Percentiles rank a stretch among this genome's conserved stretches.
Conservation (phyloP, 2,329 filamentous ascomycete species). For the Pseudopithomyces chartarum region DNA sequence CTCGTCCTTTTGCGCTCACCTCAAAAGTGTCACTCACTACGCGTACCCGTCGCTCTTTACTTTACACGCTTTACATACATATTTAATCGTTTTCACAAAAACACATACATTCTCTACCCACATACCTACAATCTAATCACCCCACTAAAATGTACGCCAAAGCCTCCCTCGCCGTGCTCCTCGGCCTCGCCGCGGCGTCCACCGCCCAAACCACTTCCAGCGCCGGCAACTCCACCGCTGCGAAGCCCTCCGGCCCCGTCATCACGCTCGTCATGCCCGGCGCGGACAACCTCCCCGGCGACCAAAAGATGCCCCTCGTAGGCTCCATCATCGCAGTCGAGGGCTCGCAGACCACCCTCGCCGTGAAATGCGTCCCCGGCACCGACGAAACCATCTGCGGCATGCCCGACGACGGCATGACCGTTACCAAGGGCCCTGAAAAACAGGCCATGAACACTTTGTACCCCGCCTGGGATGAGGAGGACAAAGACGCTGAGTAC, state of each 20-base stretch:
- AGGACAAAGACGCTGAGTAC: background rate
- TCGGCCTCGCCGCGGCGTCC: background rate
- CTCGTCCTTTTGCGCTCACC: too few relatives aligned
- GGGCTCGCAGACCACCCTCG: background rate
- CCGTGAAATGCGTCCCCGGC: background rate
- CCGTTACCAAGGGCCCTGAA: background rate
- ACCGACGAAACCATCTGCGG: background rate
- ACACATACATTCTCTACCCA: background rate
- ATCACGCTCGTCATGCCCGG: background rate
- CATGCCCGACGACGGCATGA: background rate
- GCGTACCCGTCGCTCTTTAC: too few relatives aligned
- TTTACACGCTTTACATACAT: background rate
- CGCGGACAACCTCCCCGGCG: background rate
- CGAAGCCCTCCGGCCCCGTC: background rate
- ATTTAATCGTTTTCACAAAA: background rate
- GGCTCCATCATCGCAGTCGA: background rate
- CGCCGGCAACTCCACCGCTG: background rate
- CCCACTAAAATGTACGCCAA: background rate
- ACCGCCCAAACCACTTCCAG: background rate
- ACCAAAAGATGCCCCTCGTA: background rate
- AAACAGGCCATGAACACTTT: background rate
- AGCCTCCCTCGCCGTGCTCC: background rate
- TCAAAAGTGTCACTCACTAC: too few relatives aligned
- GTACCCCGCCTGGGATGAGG: background rate
- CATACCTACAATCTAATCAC: background rate